These are phyloP conservation scores for Termitomyces sp. DNA, from an alignment of 768 basidiomycete species.

Conservation along the genomic window DNA sequence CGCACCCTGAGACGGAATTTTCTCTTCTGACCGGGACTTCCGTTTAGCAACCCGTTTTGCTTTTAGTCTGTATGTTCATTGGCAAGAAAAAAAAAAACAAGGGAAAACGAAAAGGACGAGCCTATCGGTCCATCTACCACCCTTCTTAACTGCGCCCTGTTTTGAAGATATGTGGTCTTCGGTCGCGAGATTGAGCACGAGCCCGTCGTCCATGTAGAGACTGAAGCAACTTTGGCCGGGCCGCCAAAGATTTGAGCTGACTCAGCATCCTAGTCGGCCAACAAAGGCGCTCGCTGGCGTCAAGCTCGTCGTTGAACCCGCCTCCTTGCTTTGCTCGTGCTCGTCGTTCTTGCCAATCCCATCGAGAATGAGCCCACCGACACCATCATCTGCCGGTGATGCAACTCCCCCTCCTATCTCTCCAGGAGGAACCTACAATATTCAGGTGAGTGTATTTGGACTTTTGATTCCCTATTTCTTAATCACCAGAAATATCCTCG, in stretches of 20 bases:
- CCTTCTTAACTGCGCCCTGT: slow-evolving; percentile 39
- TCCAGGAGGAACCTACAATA: slow-evolving; percentile 71
- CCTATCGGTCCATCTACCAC: slow-evolving; percentile 81
- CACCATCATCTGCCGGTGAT: slow-evolving; percentile 39
- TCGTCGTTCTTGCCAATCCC: neutral
- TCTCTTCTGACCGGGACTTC: slow-evolving; percentile 43
- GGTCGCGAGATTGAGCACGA: slow-evolving; percentile 69
- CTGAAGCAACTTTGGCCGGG: neutral
- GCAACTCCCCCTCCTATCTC: slow-evolving; percentile 63
- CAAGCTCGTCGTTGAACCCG: slow-evolving; percentile 2
- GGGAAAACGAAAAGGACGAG: slow-evolving; percentile 28
- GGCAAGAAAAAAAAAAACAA: slow-evolving; percentile 21
- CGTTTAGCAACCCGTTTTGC: slow-evolving; percentile 70
- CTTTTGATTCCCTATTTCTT: slow-evolving; percentile 11
- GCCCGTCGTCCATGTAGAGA: slow-evolving; percentile 62
- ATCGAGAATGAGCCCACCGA: slow-evolving; percentile 33
- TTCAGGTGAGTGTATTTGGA: slow-evolving; percentile 54
- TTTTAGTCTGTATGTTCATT: slow-evolving; percentile 53
- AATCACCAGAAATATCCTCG: slow-evolving; percentile 29
- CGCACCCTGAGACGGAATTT: slow-evolving; percentile 14
- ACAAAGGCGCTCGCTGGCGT: slow-evolving; percentile 5
- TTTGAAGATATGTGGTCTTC: slow-evolving; percentile 32
- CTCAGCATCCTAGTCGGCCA: slow-evolving; percentile 21
- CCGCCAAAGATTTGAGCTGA: slow-evolving; percentile 19
- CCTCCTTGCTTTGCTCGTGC: neutral